Evolutionary conservation across 768 basidiomycete species (phyloP).

Genomic region (Lactarius pseudohatsudake): DNA sequence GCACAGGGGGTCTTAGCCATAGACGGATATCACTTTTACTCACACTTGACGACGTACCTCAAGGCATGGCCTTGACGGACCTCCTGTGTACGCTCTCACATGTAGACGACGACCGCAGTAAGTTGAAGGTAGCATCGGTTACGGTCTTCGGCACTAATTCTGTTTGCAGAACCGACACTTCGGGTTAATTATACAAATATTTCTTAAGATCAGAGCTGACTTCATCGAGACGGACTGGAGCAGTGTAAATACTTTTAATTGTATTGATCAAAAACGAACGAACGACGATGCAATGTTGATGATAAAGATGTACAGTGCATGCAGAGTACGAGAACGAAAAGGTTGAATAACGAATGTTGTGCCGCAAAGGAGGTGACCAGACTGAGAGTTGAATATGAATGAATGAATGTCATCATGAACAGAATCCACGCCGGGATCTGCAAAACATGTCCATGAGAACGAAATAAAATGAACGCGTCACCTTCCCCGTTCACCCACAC

Average conservation of each 20-base stretch:
- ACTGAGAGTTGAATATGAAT: neutral
- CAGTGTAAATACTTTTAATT: constrained; percentile 15
- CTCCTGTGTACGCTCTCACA: constrained; percentile 1
- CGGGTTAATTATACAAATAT: neutral
- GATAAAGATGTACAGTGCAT: constrained; percentile 28
- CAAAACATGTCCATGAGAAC: constrained; percentile 4
- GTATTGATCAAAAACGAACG: constrained; percentile 20
- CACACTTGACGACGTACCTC: neutral
- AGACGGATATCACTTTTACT: neutral
- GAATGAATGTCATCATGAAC: constrained; percentile 16
- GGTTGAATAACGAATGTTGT: constrained; percentile 9
- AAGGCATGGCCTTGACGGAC: neutral
- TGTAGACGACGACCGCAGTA: neutral
- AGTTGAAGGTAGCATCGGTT: neutral
- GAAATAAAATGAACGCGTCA: constrained; percentile 16
- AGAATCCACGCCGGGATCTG: constrained; percentile 6
- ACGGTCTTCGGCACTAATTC: neutral
- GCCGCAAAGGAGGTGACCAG: constrained; percentile 13
- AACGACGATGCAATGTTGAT: constrained; percentile 24
- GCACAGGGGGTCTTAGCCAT: neutral
- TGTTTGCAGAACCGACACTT: neutral
- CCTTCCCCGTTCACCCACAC: constrained; percentile 16
- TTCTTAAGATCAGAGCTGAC: neutral
- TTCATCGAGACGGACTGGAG: neutral
- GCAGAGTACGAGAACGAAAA: constrained; percentile 21